A percentile compares a stretch with the other conserved stretches of the same genome.
Conservation (phyloP, 2,329 filamentous ascomycete genomes). For the Monascus ruber region DNA sequence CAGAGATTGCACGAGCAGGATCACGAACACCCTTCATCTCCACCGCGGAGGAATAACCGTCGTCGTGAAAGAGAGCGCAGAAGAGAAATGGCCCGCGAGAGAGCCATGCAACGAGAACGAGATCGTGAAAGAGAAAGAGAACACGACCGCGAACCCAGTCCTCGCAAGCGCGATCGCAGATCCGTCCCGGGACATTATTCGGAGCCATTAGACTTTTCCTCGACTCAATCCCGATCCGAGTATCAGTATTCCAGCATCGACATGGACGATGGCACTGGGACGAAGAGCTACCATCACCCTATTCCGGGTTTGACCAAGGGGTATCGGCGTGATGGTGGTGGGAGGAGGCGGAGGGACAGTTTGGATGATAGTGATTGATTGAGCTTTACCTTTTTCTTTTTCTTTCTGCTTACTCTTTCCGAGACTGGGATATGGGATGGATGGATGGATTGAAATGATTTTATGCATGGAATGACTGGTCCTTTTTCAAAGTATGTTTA, state of each 20-base stretch:
- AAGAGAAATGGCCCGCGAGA: neutral
- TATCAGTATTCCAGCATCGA: constrained; percentile 32
- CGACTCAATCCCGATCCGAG: constrained; percentile 24
- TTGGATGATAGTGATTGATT: constrained; percentile 41
- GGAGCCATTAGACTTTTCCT: constrained; percentile 33
- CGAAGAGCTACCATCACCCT: constrained; percentile 46
- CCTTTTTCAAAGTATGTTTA: no score
- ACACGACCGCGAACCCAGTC: neutral
- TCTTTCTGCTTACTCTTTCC: no score
- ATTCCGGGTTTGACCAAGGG: constrained; percentile 43
- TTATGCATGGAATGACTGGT: no score
- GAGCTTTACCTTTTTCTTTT: no score
- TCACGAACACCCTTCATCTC: constrained; percentile 11
- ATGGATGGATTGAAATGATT: no score
- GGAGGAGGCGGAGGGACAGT: constrained; percentile 39
- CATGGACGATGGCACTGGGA: constrained; percentile 35
- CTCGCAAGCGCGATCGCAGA: constrained; percentile 1
- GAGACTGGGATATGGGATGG: no score
- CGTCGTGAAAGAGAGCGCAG: constrained; percentile 17
- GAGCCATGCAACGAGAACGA: neutral
- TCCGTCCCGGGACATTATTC: constrained; percentile 30
- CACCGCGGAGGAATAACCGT: constrained; percentile 19
- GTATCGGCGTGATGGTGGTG: constrained; percentile 26
- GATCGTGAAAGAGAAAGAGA: neutral
- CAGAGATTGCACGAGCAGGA: no score